A percentile compares a stretch with the other conserved stretches of the same genome.
These are phyloP conservation scores for Mortierella sp. DNA, from an alignment of 371 early-diverging fungal genomes.

Conservation along the genomic window DNA sequence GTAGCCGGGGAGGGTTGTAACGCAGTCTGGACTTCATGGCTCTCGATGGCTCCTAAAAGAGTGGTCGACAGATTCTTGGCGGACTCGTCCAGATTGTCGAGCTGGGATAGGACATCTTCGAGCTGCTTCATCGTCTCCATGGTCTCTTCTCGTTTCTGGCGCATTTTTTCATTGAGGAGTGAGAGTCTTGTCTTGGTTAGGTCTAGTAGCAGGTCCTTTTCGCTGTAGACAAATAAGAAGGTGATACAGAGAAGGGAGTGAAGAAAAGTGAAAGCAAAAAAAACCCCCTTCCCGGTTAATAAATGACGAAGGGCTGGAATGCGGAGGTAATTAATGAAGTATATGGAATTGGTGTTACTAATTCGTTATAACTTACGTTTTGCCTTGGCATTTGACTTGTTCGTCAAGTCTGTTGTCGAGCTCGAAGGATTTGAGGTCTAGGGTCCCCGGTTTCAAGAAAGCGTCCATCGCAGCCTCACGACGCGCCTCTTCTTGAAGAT, in stretches of 20 bases:
- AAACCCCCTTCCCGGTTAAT: too few species aligned
- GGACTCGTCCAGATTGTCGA: slow-evolving; percentile 24
- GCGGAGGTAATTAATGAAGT: neutral
- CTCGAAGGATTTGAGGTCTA: neutral
- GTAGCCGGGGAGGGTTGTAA: slow-evolving; percentile 22
- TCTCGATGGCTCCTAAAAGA: slow-evolving; percentile 19
- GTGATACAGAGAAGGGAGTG: too few species aligned
- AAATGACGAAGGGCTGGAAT: neutral
- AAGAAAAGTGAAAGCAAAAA: neutral
- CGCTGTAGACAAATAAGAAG: neutral
- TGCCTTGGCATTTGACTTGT: neutral
- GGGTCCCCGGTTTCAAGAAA: neutral
- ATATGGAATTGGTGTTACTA: too few species aligned
- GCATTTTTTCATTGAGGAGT: neutral
- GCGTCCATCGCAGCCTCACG: neutral
- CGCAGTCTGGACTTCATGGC: slow-evolving; percentile 19
- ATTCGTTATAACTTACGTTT: too few species aligned
- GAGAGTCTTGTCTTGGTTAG: neutral
- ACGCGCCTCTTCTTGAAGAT: neutral
- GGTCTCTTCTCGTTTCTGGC: slow-evolving; percentile 7
- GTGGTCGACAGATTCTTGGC: slow-evolving; percentile 14
- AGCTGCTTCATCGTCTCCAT: slow-evolving; percentile 9
- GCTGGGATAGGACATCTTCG: slow-evolving; percentile 15
- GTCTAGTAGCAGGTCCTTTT: slow-evolving; percentile 11
- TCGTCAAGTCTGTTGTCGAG: neutral